Conservation (phyloP, 257 asterid species). For the Nicotiana sylvestris region DNA sequence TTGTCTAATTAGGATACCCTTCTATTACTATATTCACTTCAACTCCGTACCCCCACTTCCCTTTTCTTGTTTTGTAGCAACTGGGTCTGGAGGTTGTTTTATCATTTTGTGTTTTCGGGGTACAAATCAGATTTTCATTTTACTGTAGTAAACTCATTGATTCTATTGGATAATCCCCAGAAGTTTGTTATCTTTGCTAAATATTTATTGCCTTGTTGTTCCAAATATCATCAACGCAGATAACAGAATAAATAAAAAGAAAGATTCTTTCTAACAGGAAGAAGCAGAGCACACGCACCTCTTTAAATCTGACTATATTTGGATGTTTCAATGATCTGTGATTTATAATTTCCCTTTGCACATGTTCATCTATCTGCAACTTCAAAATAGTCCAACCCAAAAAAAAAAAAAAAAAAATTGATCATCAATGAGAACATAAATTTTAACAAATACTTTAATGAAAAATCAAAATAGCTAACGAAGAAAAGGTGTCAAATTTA, state of each 20-base stretch:
- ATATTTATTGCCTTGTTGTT: neutral
- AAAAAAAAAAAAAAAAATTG: neutral
- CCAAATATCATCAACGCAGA: neutral
- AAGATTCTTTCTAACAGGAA: neutral
- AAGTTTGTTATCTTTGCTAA: neutral
- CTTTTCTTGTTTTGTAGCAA: neutral
- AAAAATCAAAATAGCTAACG: too few relatives aligned
- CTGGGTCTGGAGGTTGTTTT: neutral
- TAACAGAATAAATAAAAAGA: neutral
- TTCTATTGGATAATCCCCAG: neutral
- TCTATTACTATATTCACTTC: neutral
- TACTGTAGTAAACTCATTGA: neutral
- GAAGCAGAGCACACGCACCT: slow-evolving; percentile 20
- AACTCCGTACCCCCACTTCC: neutral
- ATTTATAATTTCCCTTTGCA: slow-evolving; percentile 40
- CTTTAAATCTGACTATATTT: slow-evolving; percentile 37
- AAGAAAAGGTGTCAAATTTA: neutral
- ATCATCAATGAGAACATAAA: neutral
- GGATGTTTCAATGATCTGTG: slow-evolving; percentile 44
- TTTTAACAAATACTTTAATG: neutral
- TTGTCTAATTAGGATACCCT: neutral
- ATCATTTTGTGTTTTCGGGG: neutral
- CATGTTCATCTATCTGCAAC: slow-evolving; percentile 38
- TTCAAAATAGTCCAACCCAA: neutral
- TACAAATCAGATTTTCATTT: neutral